Conservation (phyloP, 345 rosid genomes). For the Pistacia integerrima region DNA sequence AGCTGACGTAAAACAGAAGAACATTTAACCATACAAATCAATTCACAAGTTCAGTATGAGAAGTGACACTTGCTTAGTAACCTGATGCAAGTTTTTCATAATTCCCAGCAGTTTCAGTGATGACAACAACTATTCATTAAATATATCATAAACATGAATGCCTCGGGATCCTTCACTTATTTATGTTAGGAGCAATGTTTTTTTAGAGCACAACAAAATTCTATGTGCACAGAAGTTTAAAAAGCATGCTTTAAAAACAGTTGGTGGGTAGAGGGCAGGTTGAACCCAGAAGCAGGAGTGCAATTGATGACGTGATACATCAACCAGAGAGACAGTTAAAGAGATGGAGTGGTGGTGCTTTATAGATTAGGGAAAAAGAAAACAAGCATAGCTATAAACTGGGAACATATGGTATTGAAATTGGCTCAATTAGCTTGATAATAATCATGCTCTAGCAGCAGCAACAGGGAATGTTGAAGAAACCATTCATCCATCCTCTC, state of each 20-base stretch:
- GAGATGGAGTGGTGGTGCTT: not conserved
- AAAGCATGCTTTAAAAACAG: not conserved
- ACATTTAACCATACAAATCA: conserved; percentile 3
- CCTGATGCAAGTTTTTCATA: not conserved
- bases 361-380: not conserved
- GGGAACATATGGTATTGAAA: not conserved
- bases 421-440: not conserved
- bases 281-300: not conserved
- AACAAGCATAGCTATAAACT: not conserved
- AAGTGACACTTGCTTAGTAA: not conserved
- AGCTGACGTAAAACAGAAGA: not conserved
- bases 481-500: not conserved
- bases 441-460: not conserved
- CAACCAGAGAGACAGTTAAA: not conserved
- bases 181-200: not conserved
- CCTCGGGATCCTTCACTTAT: not conserved
- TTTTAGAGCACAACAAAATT: not conserved
- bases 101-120: not conserved
- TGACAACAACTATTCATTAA: not conserved
- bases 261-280: not conserved
- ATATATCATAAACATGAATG: not conserved
- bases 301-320: not conserved
- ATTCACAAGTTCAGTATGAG: not conserved
- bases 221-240: not conserved
- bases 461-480: not conserved